These are phyloP conservation scores for Mycena floridula DNA, from an alignment of 768 basidiomycete species.

Conservation along the genomic window DNA sequence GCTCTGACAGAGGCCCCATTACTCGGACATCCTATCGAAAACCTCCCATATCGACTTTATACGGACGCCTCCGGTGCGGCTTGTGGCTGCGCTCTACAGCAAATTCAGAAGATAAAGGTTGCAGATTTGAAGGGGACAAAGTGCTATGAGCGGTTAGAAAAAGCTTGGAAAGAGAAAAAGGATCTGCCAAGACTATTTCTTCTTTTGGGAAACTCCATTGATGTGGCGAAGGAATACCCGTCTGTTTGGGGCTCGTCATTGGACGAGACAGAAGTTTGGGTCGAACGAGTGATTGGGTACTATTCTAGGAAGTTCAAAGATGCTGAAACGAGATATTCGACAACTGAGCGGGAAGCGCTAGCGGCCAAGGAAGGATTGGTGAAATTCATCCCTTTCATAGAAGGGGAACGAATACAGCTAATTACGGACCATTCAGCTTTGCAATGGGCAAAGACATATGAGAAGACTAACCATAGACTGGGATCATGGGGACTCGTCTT, in stretches of 20 bases:
- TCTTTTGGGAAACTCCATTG: constrained; percentile 7
- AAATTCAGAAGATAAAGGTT: constrained; percentile 8
- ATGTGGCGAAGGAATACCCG: neutral
- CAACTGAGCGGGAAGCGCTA: constrained; percentile 22
- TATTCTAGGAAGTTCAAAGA: constrained; percentile 15
- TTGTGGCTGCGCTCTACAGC: constrained; percentile 6
- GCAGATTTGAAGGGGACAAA: constrained; percentile 8
- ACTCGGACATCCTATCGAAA: constrained; percentile 12
- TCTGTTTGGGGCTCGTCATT: neutral
- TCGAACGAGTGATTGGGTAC: constrained; percentile 18
- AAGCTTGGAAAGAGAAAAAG: no score
- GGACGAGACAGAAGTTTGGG: constrained; percentile 11
- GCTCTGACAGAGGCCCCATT: constrained; percentile 16
- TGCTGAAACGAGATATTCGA: constrained; percentile 18
- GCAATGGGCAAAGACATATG: constrained; percentile 6
- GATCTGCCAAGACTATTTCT: neutral
- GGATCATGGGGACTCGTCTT: constrained; percentile 19
- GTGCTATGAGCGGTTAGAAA: constrained; percentile 1
- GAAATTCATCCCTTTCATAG: constrained; percentile 21
- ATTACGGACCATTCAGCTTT: constrained; percentile 8
- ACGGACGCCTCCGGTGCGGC: constrained; percentile 14
- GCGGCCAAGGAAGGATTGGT: constrained; percentile 20
- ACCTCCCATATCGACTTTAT: constrained; percentile 20
- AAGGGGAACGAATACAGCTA: constrained; percentile 17
- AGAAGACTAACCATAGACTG: constrained; percentile 9